Evolutionary conservation across 257 asterid genomes (phyloP).

Genomic region (Solanum tarapatanum): DNA sequence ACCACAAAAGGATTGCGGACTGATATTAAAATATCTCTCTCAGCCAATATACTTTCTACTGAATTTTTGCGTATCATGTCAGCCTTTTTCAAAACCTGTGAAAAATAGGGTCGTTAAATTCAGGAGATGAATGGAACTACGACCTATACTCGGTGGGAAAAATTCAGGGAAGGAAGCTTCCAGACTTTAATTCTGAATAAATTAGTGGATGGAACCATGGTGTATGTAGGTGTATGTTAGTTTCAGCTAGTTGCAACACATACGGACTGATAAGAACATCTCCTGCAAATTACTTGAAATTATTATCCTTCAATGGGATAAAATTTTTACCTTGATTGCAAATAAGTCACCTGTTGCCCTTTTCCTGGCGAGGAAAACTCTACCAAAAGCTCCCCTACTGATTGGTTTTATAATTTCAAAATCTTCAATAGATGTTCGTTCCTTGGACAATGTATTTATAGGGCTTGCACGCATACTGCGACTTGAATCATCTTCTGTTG

Average conservation of each 20-base stretch:
- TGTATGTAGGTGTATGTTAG: not conserved
- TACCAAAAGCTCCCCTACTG: conserved; percentile 98
- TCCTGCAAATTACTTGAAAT: not conserved
- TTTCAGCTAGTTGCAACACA: not conserved
- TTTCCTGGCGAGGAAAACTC: conserved; percentile 88
- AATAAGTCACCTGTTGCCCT: conserved; percentile 95
- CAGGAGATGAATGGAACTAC: not conserved
- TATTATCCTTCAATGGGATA: not conserved
- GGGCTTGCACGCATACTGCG: conserved; percentile 97
- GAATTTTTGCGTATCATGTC: conserved; percentile 97
- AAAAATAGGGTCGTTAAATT: conserved; percentile 1
- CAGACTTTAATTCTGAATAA: not conserved
- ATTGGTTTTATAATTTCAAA: conserved; percentile 97
- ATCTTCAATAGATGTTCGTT: conserved; percentile 92
- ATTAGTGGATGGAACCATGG: not conserved
- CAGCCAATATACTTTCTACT: conserved; percentile 93
- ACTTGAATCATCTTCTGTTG: conserved; percentile 62
- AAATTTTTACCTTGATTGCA: conserved; percentile 75
- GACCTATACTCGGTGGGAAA: not conserved
- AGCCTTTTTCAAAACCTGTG: conserved; percentile 87
- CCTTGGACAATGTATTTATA: conserved; percentile 65
- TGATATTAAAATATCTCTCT: conserved; percentile 89
- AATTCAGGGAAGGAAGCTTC: not conserved
- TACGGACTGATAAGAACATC: not conserved
- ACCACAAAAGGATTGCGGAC: conserved; percentile 99